Evolutionary conservation across 2,329 filamentous ascomycete genomes (phyloP).

Genomic region (Onygenales sp.): DNA sequence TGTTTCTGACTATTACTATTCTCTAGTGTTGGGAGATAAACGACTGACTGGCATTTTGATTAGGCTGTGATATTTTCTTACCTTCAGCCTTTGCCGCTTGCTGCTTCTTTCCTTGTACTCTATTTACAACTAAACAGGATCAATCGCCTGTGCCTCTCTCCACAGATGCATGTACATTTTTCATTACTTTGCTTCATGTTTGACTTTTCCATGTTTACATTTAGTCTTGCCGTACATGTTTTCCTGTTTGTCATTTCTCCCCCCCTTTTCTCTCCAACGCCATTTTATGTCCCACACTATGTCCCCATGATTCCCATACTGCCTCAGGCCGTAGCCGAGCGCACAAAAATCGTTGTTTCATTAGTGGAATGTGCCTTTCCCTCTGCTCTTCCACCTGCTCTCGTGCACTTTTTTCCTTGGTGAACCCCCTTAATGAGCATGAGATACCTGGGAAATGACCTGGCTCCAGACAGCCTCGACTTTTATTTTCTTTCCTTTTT

Average conservation of each 20-base stretch:
- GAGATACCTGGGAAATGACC: constrained; percentile 3
- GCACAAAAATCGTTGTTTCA: neutral
- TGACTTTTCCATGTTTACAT: constrained; percentile 1
- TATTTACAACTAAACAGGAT: neutral
- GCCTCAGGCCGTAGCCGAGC: too few species aligned
- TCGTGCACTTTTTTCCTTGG: neutral
- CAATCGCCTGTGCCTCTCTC: neutral
- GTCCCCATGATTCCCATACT: neutral
- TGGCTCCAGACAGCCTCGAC: neutral
- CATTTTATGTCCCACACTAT: constrained; percentile 7
- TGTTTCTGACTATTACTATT: neutral
- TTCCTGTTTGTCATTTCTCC: neutral
- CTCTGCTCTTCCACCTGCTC: neutral
- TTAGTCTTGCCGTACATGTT: neutral
- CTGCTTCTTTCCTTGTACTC: neutral
- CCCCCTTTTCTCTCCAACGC: neutral
- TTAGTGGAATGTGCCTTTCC: neutral
- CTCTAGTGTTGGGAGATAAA: neutral
- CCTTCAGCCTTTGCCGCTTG: neutral
- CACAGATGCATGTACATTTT: neutral
- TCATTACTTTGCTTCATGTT: neutral
- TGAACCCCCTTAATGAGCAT: neutral
- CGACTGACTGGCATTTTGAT: neutral
- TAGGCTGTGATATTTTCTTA: neutral
- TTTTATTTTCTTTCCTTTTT: neutral